Percentiles rank a stretch among this genome's conserved stretches.
Conservation (phyloP, 306 rosid species). For the Ormosia emarginata region DNA sequence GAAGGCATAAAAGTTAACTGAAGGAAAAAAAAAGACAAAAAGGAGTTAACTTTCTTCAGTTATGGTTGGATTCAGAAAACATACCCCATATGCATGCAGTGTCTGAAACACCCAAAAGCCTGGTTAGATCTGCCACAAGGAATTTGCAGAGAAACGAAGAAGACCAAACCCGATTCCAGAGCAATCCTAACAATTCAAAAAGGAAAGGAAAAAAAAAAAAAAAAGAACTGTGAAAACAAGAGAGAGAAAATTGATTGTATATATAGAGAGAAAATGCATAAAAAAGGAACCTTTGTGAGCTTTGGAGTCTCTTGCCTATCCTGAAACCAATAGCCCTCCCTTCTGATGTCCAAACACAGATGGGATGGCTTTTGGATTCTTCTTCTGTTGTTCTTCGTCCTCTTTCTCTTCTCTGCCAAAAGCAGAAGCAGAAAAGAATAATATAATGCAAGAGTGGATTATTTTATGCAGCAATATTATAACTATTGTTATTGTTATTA, state of each 20-base stretch:
- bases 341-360: slow-evolving; percentile 38
- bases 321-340: slow-evolving; percentile 20
- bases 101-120: slow-evolving; percentile 24
- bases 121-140: slow-evolving; percentile 26
- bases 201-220: neutral
- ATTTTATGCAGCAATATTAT: neutral
- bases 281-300: slow-evolving; percentile 9
- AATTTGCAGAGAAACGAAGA: slow-evolving; percentile 20
- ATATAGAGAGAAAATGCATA: neutral
- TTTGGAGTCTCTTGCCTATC: neutral
- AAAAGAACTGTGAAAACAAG: neutral
- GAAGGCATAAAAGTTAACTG: neutral
- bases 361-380: slow-evolving; percentile 36
- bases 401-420: neutral
- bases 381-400: neutral
- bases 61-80: slow-evolving; percentile 35
- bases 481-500: neutral
- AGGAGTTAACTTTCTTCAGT: neutral
- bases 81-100: slow-evolving; percentile 54
- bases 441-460: neutral
- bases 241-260: neutral
- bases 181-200: slow-evolving; percentile 30
- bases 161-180: slow-evolving; percentile 14
- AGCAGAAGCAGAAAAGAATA: neutral
- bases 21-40: neutral